Base-by-base conservation (phyloP, 345 rosid species). In the Eucalyptus globulus region DNA sequence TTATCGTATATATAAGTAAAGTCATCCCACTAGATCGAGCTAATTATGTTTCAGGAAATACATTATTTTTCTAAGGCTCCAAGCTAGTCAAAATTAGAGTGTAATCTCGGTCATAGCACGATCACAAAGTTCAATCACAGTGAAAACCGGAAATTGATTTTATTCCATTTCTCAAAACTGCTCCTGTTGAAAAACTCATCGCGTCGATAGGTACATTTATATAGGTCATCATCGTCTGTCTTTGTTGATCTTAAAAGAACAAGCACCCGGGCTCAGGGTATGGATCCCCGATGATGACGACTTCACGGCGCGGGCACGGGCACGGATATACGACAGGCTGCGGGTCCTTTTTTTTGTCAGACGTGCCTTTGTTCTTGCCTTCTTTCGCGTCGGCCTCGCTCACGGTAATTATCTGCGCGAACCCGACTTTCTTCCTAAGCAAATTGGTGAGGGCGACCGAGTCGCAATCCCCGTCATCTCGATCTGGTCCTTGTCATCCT, bases 301-400 rank as follows among this genome's bases (percentile, higher is more conserved):
- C 3, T 69, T 69, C 80, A 17, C 3, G 14, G 13, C 80, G 44
- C 12, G 19, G 80, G 13, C 12, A 69, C 26, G 17, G 80, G 26
- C 13, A 69, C 13, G 43, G 80, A 3, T 12, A 17, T 17, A 4
- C 44, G 13, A 69, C 7, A 6, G 80, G 80, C 44, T 3, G 7
- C 44, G 24, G 24, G 9, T 65, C 40, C 21, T 1, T 2, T 14
- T 2, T 7, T 65, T 65, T 0, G 3, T 4, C 0, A 8, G 76
- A 1, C 76, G 3, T 65, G 40, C 4, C 5, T 2, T 24, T 1
- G 65, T 3, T 0, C 34, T 62, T 6, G 80, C 11, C 1, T 65
- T 1, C 1, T 65, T 31, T 3, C 11, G 65, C 65, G n/a, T 37
- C 11, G 43, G 22, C 44, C 26, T 72, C 44, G 1, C 13, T 19